phyloP scores from a whole-genome alignment of 768 basidiomycete genomes.

The Mycena crocata region DNA sequence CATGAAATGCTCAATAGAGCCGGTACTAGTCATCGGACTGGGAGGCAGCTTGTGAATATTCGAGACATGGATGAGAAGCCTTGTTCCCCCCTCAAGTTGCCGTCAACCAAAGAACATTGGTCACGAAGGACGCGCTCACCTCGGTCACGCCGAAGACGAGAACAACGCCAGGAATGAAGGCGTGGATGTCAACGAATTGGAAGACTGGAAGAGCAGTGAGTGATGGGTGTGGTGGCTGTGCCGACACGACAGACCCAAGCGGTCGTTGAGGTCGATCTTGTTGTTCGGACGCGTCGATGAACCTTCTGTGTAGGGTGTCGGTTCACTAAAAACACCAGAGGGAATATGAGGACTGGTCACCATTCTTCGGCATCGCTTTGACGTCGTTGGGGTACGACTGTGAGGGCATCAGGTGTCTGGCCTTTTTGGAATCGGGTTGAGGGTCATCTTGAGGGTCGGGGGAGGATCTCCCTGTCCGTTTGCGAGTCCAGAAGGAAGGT shows the following conservation, averaged over 20 bases:
- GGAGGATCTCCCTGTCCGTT: not conserved
- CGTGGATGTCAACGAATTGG: conserved; percentile 41
- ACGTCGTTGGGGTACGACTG: conserved; percentile 29
- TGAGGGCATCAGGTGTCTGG: not conserved
- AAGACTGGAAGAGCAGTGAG: conserved; percentile 34
- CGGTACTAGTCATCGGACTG: not conserved
- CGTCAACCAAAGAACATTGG: not conserved
- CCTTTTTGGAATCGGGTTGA: not conserved
- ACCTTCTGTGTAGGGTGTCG: too few relatives aligned
- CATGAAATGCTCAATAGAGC: not conserved
- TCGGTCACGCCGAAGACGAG: conserved; percentile 35
- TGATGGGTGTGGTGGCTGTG: not conserved
- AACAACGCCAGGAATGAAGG: conserved; percentile 34
- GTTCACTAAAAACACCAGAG: too few relatives aligned
- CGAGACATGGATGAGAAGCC: conserved; percentile 3
- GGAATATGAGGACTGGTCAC: not conserved
- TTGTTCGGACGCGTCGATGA: not conserved
- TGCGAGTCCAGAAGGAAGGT: not conserved
- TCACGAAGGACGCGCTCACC: not conserved
- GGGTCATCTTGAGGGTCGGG: not conserved
- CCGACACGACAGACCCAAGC: not conserved
- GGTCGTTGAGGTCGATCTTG: not conserved
- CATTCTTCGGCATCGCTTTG: conserved; percentile 18
- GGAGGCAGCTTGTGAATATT: not conserved
- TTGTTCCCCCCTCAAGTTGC: not conserved